Evolutionary conservation across 2,329 filamentous ascomycete species (phyloP), one percentile per base, ranked within the genome.

Genomic region (Thelonectria rubi): DNA sequence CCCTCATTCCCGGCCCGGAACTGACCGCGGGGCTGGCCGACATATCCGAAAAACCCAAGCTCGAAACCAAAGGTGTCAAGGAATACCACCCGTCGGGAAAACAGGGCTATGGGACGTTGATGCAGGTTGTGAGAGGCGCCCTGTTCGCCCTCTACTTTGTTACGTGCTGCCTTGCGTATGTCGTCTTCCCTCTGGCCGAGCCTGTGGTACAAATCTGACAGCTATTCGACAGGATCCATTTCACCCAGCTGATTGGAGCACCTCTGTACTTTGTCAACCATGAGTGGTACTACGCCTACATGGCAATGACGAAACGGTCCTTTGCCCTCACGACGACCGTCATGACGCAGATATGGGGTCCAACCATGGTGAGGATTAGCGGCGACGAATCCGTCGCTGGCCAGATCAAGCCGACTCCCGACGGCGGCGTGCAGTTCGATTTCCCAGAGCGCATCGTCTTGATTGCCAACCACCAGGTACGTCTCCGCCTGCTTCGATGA

Each of bases 271-370:
- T 88, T 63, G 80, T 93, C 71, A 90, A 93, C 74, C 87, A 87
- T 60, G 88, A 92, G 47, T 86, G 91, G 72, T 97, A 92, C 80
- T 91, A 96, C 77, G 86, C 89, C 64, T 96, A 93, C 79, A 96
- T 97, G 87, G 88, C 92, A 42, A 85, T 93, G 75, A 95, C 92
- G 11, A 97, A 97, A 77, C 87, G 92, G 72, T 91, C 87, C 2
- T 96, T 96, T 75, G 91, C 91, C 39, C 84, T 96, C 15, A 80
- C 93, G 46, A 88, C 90, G 65, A 93, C 90, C 18, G 90, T 89
- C 46, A 88, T 94, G 81, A 96, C 92, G 14, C 88, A 94, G 72
- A 91, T 91, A 82, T 97, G 92, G 90, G 90, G 91, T n/a, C 91
- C 92, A 3, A 95, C 92, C 0, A 85, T 88, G 5, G 89, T 97